Evolutionary conservation across 2,329 filamentous ascomycete genomes (phyloP), one percentile per base, ranked within the genome.

Genomic region (Colletotrichum euphorbiae): DNA sequence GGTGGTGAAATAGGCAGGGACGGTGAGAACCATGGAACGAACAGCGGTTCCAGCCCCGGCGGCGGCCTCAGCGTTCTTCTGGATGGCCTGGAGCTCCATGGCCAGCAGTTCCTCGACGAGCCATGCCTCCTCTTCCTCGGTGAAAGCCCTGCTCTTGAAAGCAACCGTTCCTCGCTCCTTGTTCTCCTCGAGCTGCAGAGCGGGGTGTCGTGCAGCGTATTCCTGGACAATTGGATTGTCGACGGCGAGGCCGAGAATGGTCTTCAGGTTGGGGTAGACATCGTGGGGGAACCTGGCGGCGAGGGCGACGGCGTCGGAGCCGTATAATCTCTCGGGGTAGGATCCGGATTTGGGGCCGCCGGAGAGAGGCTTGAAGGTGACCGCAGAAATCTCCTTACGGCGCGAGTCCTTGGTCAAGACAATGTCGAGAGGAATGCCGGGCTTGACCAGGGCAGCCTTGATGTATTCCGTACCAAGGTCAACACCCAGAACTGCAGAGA

Each of bases 351-450:
- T 86, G 67, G 88, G 84, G 62, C 86, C 87, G 74, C 86, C 83
- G 73, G 87, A 87, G n/a, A 89, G 85, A 42, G 94, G 93, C 82
- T 99, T 98, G 83, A 99, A 98, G 48, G 93, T 92, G 73, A 99
- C 90, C 46, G 94, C 94, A 2, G 94, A 93, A 24, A 88, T 88
- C 79, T 99, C 96, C 84, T 99, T 99, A 76, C 96, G 91, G 80
- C 97, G 93, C 33, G 96, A 98, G 82, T 99, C 96, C 79, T 98
- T 99, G 33, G 94, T 98, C 64, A 98, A 87, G 78, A 99, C 95
- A 72, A 99, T 98, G 73, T 99, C 96, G 77, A 99, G 93, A 11
- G 96, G 96, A 59, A 97, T 95, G 69, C 96, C 96, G 2, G 96
- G 96, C 82, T 98, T 98, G 70, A 99, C 95, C 46, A 99, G 88